phyloP scores from a whole-genome alignment of 2,329 filamentous ascomycete species.

The Apiospora phragmitis region DNA sequence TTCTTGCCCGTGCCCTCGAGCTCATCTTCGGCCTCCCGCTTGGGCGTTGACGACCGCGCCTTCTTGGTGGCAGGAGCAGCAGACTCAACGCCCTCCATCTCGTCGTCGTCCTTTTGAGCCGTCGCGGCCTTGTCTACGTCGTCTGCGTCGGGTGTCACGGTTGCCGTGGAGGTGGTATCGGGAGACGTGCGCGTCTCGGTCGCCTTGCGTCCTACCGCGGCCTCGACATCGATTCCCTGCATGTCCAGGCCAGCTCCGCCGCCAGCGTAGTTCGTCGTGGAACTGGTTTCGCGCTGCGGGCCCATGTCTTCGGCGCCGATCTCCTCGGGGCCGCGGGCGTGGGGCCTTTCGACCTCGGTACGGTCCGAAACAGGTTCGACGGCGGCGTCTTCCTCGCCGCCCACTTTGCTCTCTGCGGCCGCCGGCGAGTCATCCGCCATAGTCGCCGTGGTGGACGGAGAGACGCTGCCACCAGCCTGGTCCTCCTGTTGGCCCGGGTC shows the following conservation, averaged over 20 bases:
- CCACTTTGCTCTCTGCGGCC: conserved; percentile 18
- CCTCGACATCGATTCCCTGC: conserved; percentile 60
- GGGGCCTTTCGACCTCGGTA: conserved; percentile 67
- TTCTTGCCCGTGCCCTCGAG: conserved; percentile 48
- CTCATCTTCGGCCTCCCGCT: conserved; percentile 56
- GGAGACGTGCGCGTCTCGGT: conserved; percentile 17
- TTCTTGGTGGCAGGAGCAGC: conserved; percentile 9
- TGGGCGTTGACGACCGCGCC: conserved; percentile 41
- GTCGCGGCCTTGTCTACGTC: conserved; percentile 10
- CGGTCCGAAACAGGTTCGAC: conserved; percentile 39
- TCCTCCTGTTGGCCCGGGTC: conserved; percentile 11
- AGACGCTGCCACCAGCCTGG: conserved; percentile 5
- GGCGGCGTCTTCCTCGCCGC: conserved; percentile 27
- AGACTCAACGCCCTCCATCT: conserved; percentile 31
- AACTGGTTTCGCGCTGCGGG: conserved; percentile 54
- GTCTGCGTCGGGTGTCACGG: conserved; percentile 18
- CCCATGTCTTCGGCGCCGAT: conserved; percentile 88
- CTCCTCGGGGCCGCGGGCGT: conserved; percentile 80
- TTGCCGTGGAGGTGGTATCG: conserved; percentile 15
- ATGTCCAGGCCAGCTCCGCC: conserved; percentile 44
- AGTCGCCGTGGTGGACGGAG: conserved; percentile 21
- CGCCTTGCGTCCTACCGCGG: conserved; percentile 57
- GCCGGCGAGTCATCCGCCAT: conserved; percentile 18
- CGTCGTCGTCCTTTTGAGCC: conserved; percentile 25
- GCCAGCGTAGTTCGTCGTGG: conserved; percentile 39